Percentiles rank a stretch among this genome's conserved stretches.
These are phyloP conservation scores for Podospora didyma DNA, from an alignment of 495 filamentous ascomycete genomes.

Conservation along the genomic window DNA sequence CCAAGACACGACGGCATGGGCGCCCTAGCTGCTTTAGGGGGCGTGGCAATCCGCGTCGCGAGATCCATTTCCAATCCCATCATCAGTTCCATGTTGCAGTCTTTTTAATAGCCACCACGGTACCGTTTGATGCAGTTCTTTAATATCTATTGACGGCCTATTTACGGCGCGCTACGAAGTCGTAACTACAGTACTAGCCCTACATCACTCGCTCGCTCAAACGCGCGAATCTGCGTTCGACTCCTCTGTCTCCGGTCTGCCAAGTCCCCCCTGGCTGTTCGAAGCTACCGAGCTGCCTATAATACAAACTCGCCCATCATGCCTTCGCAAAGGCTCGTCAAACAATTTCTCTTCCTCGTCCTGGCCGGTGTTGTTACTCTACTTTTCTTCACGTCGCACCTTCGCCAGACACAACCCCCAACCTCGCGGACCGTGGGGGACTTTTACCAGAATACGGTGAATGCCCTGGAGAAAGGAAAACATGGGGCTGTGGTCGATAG, in stretches of 20 bases:
- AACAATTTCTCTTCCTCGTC: constrained; percentile 53
- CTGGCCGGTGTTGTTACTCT: constrained; percentile 54
- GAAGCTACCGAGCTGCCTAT: too few species aligned
- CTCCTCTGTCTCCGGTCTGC: too few species aligned
- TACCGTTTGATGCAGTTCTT: too few species aligned
- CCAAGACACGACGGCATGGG: neutral
- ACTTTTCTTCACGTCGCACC: constrained; percentile 56
- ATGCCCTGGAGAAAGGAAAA: constrained; percentile 39
- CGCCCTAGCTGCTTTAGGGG: neutral
- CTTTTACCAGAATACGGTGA: constrained; percentile 55
- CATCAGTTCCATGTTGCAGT: neutral
- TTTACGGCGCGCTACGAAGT: too few species aligned
- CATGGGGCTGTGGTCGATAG: constrained; percentile 5
- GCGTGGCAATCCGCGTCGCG: neutral
- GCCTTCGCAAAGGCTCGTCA: constrained; percentile 67
- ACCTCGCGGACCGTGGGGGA: constrained; percentile 39
- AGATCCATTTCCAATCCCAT: neutral
- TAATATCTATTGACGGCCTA: too few species aligned
- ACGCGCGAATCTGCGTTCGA: too few species aligned
- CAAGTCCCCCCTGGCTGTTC: too few species aligned
- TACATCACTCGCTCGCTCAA: too few species aligned
- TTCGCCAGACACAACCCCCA: constrained; percentile 29
- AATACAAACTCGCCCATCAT: constrained; percentile 41
- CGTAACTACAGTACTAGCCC: too few species aligned
- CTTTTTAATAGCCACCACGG: neutral